A percentile compares a stretch with the other conserved stretches of the same genome.
Conservation (phyloP, 768 basidiomycete species). For the Boletus reticulatus region DNA sequence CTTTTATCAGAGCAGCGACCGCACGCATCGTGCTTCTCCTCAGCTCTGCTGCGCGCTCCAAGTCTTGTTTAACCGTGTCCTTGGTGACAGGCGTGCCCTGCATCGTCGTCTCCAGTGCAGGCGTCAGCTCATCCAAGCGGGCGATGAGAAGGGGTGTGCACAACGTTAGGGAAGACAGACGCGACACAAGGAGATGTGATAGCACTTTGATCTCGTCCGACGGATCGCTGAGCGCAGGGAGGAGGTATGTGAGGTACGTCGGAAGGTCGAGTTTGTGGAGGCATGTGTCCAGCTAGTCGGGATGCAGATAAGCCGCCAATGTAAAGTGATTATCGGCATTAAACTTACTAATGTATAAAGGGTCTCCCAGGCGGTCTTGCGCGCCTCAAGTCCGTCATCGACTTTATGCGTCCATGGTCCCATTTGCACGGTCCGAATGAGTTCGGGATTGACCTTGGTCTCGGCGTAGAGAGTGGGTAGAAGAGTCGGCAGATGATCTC, state of each 20-base stretch:
- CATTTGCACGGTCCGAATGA: slow-evolving; percentile 93
- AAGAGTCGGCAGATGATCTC: slow-evolving; percentile 74
- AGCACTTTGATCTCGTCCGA: slow-evolving; percentile 98
- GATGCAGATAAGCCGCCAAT: not conserved
- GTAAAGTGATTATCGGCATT: not conserved
- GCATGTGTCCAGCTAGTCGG: slow-evolving; percentile 80
- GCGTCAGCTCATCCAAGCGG: slow-evolving; percentile 80
- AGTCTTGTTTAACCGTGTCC: slow-evolving; percentile 93
- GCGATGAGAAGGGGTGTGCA: slow-evolving; percentile 40
- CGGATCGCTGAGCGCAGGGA: slow-evolving; percentile 81
- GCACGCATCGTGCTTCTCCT: slow-evolving; percentile 89
- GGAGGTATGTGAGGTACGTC: slow-evolving; percentile 77
- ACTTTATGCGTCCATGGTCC: slow-evolving; percentile 97
- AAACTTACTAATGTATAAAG: slow-evolving; percentile 85
- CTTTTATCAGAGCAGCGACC: slow-evolving; percentile 81
- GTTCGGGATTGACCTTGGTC: slow-evolving; percentile 72
- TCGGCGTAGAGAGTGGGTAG: slow-evolving; percentile 85
- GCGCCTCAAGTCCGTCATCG: slow-evolving; percentile 93
- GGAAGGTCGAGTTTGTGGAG: slow-evolving; percentile 84
- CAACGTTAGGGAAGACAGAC: slow-evolving; percentile 73
- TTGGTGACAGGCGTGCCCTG: slow-evolving; percentile 86
- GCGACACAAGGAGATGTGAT: slow-evolving; percentile 92
- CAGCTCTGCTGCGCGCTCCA: slow-evolving; percentile 85
- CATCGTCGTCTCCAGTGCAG: slow-evolving; percentile 84
- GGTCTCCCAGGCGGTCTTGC: slow-evolving; percentile 97